phyloP scores from a whole-genome alignment of 2,329 filamentous ascomycete species.

The Dactylella cylindrospora region DNA sequence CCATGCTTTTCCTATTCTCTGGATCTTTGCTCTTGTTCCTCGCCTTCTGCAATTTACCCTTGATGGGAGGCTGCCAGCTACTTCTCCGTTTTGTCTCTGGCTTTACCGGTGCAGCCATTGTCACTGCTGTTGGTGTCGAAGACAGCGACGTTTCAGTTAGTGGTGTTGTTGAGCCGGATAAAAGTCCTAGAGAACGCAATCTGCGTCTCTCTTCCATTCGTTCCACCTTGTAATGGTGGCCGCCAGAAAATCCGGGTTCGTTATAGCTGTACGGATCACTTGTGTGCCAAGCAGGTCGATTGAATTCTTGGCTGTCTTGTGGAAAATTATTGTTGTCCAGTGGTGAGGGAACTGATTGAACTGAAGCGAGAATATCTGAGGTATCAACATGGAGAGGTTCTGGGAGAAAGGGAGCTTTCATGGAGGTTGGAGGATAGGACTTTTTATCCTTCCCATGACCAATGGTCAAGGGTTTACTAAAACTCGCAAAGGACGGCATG shows the following conservation, averaged over 20 bases:
- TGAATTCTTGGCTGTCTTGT: too few relatives aligned
- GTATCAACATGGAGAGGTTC: conserved; percentile 41
- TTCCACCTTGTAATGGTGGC: conserved; percentile 39
- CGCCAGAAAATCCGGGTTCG: conserved; percentile 31
- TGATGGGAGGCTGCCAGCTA: conserved; percentile 39
- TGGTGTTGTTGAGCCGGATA: conserved; percentile 25
- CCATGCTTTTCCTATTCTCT: conserved; percentile 35
- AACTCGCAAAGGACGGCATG: conserved; percentile 44
- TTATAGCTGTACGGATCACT: conserved; percentile 21
- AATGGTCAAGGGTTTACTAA: conserved; percentile 34
- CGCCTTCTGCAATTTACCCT: conserved; percentile 39
- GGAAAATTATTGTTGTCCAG: too few relatives aligned
- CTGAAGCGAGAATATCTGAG: conserved; percentile 40
- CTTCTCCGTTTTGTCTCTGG: conserved; percentile 27
- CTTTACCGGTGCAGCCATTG: conserved; percentile 1
- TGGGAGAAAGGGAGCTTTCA: conserved; percentile 42
- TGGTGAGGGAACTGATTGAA: conserved; percentile 34
- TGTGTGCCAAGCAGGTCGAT: conserved; percentile 29
- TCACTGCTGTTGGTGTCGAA: background rate
- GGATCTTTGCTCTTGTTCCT: conserved; percentile 42
- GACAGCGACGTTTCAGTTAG: conserved; percentile 10
- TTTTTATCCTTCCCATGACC: conserved; percentile 31
- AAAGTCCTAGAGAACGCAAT: conserved; percentile 32
- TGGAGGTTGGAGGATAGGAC: conserved; percentile 40
- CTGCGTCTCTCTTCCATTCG: conserved; percentile 37